Evolutionary conservation across 2,329 filamentous ascomycete genomes (phyloP).

Genomic region (Colletotrichum shisoi): DNA sequence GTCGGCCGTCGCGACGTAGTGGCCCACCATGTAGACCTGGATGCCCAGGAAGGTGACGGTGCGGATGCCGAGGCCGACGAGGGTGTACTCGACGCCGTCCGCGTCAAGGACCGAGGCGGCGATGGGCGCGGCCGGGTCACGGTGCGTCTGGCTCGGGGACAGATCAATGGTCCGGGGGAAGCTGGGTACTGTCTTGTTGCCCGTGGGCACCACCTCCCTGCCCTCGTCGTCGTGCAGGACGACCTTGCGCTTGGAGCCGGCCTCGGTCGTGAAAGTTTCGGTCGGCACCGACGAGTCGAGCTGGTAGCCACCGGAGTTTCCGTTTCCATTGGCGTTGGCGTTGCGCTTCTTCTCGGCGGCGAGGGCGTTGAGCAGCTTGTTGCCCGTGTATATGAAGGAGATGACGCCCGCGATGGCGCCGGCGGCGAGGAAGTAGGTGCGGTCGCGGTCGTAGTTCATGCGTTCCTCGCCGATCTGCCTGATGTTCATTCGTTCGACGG

Average conservation of each 20-base stretch:
- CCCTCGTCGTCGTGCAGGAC: constrained; percentile 73
- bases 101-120: constrained; percentile 51
- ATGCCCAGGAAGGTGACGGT: constrained; percentile 90
- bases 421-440: constrained; percentile 60
- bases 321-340: constrained; percentile 35
- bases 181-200: constrained; percentile 78
- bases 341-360: constrained; percentile 46
- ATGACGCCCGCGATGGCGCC: constrained; percentile 60
- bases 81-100: constrained; percentile 75
- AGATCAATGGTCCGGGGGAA: constrained; percentile 79
- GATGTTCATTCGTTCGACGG: constrained; percentile 61
- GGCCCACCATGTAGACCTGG: constrained; percentile 92
- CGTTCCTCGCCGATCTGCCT: constrained; percentile 56
- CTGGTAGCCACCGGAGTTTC: constrained; percentile 41
- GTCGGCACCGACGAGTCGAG: constrained; percentile 56
- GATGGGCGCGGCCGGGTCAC: constrained; percentile 46
- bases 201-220: constrained; percentile 79
- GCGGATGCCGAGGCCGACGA: constrained; percentile 86
- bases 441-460: constrained; percentile 60
- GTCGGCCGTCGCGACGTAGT: constrained; percentile 87
- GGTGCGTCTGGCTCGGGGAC: constrained; percentile 51
- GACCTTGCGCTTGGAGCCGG: constrained; percentile 62
- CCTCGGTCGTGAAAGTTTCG: constrained; percentile 59
- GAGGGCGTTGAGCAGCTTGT: constrained; percentile 58
- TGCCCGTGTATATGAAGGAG: constrained; percentile 61